phyloP scores from a whole-genome alignment of 2,329 filamentous ascomycete genomes.

The Aspergillus fijiensis region DNA sequence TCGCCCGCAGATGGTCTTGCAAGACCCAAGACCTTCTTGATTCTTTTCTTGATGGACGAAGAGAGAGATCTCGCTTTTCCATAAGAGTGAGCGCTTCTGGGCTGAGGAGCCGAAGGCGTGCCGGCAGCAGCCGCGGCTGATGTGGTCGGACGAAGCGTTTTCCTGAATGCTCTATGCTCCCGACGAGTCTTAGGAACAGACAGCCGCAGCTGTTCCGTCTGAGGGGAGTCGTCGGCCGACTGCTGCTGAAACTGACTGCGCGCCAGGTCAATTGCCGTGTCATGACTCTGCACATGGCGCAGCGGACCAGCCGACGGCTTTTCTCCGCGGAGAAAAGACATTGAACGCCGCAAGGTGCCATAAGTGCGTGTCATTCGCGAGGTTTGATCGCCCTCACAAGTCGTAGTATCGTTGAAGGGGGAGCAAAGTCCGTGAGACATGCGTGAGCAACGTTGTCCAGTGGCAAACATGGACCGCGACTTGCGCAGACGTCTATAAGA shows the following conservation, averaged over 20 bases:
- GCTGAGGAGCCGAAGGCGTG: slow-evolving; percentile 10
- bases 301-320: slow-evolving; percentile 20
- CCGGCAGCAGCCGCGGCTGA: slow-evolving; percentile 18
- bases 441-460: slow-evolving; percentile 34
- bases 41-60: slow-evolving; percentile 41
- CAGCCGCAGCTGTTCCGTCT: slow-evolving; percentile 27
- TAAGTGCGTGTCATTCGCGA: slow-evolving; percentile 15
- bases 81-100: slow-evolving; percentile 13
- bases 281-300: slow-evolving; percentile 32
- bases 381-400: neutral
- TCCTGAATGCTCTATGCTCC: slow-evolving; percentile 39
- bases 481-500: slow-evolving; percentile 49
- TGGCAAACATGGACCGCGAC: slow-evolving; percentile 50
- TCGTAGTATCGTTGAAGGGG: slow-evolving; percentile 9
- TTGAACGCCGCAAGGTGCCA: slow-evolving; percentile 40
- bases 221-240: slow-evolving; percentile 17
- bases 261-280: slow-evolving; percentile 44
- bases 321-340: slow-evolving; percentile 42
- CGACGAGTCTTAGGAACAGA: slow-evolving; percentile 23
- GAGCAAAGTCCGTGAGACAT: slow-evolving; percentile 16
- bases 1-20: slow-evolving; percentile 24
- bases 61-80: slow-evolving; percentile 41
- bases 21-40: slow-evolving; percentile 43
- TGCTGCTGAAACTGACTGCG: slow-evolving; percentile 40
- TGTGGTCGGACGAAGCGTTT: slow-evolving; percentile 35